phyloP scores from a whole-genome alignment of 2,329 filamentous ascomycete species.

The Sporothrix schenckii region DNA sequence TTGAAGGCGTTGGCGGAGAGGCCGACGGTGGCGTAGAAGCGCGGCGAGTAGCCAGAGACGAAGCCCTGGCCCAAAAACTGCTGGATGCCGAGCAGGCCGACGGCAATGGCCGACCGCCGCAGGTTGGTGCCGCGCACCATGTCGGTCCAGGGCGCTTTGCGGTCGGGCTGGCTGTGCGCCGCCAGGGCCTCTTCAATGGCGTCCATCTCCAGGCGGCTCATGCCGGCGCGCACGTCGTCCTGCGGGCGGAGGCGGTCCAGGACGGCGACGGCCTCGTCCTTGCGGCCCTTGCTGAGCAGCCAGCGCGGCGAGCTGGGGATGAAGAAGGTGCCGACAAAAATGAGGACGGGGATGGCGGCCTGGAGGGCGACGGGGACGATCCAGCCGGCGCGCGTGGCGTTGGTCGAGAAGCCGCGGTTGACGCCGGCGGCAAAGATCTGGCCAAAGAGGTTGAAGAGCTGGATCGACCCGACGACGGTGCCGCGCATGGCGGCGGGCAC shows the following conservation, averaged over 20 bases:
- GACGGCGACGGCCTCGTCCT: conserved; percentile 46
- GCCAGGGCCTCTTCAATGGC: conserved; percentile 23
- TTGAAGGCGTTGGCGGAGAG: conserved; percentile 29
- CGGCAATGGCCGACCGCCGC: conserved; percentile 24
- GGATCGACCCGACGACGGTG: conserved; percentile 27
- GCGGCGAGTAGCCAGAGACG: conserved; percentile 29
- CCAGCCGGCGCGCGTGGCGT: conserved; percentile 11
- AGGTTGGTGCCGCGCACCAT: conserved; percentile 26
- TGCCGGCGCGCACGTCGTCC: conserved; percentile 20
- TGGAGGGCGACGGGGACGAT: conserved; percentile 27
- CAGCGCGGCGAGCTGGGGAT: conserved; percentile 53
- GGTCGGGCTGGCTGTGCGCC: not conserved
- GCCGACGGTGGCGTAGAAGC: conserved; percentile 30
- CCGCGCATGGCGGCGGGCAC: conserved; percentile 29
- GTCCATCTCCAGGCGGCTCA: conserved; percentile 25
- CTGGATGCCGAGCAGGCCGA: conserved; percentile 30
- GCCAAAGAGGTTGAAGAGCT: conserved; percentile 30
- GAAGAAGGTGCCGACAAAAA: conserved; percentile 47
- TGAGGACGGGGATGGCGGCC: conserved; percentile 36
- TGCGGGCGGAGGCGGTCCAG: conserved; percentile 23
- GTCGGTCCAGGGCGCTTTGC: conserved; percentile 28
- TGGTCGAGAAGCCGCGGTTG: conserved; percentile 28
- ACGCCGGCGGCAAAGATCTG: conserved; percentile 29
- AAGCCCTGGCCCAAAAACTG: conserved; percentile 30
- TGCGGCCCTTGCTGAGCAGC: conserved; percentile 51